Conservation (phyloP, 148 eudicot species). For the Vaccinium corymbosum region DNA sequence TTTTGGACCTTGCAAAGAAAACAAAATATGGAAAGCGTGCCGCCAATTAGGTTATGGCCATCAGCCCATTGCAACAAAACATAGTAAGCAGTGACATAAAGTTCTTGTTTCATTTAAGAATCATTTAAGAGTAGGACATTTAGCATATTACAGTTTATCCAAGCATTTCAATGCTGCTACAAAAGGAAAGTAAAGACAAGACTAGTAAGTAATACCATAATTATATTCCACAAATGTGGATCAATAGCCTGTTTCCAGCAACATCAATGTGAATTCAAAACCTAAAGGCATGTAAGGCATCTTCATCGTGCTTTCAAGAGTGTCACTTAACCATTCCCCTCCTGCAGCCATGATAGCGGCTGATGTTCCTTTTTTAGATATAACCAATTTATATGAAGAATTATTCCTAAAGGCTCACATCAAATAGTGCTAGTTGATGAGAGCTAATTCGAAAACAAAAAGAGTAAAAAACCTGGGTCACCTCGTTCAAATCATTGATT, state of each 20-base stretch:
- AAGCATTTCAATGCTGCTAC: not conserved
- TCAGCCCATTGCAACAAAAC: not conserved
- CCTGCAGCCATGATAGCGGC: no score
- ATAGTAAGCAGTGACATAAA: not conserved
- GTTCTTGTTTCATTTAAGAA: not conserved
- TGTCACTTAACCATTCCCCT: no score
- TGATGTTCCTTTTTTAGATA: no score
- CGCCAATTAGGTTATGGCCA: conserved; percentile 6
- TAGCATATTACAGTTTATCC: not conserved
- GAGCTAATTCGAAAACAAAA: no score
- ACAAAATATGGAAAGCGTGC: conserved; percentile 1
- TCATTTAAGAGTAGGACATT: not conserved
- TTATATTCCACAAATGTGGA: not conserved
- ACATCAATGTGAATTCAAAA: conserved; percentile 5
- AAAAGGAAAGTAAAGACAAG: not conserved
- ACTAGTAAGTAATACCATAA: not conserved
- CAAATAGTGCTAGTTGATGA: no score
- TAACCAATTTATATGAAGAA: no score
- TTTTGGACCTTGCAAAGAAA: conserved; percentile 68
- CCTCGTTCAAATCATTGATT: no score
- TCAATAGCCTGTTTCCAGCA: conserved; percentile 3
- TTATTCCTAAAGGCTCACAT: no score
- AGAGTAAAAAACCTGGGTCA: no score
- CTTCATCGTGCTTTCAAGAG: not conserved
- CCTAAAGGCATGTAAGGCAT: not conserved